phyloP scores from a whole-genome alignment of 2,329 filamentous ascomycete genomes.

The Alternaria postmessia region DNA sequence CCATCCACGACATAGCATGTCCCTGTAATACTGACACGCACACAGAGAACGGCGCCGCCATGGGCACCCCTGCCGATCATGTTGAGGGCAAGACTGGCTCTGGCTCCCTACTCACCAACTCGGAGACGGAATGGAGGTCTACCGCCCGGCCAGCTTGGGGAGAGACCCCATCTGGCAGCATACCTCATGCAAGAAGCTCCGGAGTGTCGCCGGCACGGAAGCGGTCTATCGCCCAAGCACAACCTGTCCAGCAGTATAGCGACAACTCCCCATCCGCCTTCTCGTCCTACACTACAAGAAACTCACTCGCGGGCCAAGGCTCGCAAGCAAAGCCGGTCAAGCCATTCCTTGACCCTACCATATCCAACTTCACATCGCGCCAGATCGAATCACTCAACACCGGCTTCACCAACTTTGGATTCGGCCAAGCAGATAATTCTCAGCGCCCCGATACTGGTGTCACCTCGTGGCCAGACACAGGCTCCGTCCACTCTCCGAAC shows the following conservation, averaged over 20 bases:
- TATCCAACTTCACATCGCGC: slow-evolving; percentile 43
- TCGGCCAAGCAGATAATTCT: slow-evolving; percentile 40
- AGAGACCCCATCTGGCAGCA: slow-evolving; percentile 48
- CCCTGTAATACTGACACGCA: slow-evolving; percentile 22
- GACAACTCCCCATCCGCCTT: slow-evolving; percentile 38
- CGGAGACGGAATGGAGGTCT: slow-evolving; percentile 72
- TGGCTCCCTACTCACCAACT: slow-evolving; percentile 71
- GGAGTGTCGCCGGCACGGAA: slow-evolving; percentile 51
- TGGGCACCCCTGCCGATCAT: slow-evolving; percentile 36
- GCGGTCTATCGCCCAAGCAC: slow-evolving; percentile 48
- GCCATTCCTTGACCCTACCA: slow-evolving; percentile 44
- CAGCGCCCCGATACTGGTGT: slow-evolving; percentile 38
- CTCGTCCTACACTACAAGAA: slow-evolving; percentile 35
- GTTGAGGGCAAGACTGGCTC: slow-evolving; percentile 71
- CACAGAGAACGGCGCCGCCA: slow-evolving; percentile 42
- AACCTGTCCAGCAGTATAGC: slow-evolving; percentile 42
- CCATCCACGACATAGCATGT: background rate
- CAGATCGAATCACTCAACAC: slow-evolving; percentile 44
- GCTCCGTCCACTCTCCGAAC: slow-evolving; percentile 52
- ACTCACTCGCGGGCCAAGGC: slow-evolving; percentile 30
- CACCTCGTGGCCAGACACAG: slow-evolving; percentile 46
- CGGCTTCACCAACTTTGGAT: slow-evolving; percentile 45
- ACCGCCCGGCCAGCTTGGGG: slow-evolving; percentile 66
- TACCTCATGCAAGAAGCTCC: slow-evolving; percentile 46
- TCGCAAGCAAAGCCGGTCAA: slow-evolving; percentile 38